A percentile compares a stretch with the other conserved stretches of the same genome.
These are phyloP conservation scores for Podaxis sp. DNA, from an alignment of 768 basidiomycete species.

Conservation along the genomic window DNA sequence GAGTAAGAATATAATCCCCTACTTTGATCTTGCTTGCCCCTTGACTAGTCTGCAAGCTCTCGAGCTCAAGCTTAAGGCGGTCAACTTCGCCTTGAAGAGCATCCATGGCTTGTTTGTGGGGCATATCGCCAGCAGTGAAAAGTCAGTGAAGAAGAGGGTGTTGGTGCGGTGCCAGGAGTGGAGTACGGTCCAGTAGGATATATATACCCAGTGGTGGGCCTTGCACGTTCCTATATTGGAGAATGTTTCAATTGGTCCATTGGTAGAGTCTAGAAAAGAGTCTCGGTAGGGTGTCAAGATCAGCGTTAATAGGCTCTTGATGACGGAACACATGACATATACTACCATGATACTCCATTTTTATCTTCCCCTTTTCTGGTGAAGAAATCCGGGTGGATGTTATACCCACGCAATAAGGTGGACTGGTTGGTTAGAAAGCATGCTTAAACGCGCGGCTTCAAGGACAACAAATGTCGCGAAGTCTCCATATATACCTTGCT, in stretches of 20 bases:
- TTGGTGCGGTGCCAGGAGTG: neutral
- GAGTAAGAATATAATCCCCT: slow-evolving; percentile 59
- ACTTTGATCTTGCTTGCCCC: slow-evolving; percentile 47
- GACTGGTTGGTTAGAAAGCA: neutral
- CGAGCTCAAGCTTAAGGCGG: slow-evolving; percentile 46
- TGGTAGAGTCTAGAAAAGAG: neutral
- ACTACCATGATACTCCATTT: neutral
- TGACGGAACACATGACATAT: slow-evolving; percentile 18
- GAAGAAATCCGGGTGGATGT: too few species aligned
- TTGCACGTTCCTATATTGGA: neutral
- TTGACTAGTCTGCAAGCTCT: slow-evolving; percentile 37
- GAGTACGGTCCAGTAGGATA: slow-evolving; percentile 5
- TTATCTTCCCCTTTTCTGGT: neutral
- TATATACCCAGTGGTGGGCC: slow-evolving; percentile 15
- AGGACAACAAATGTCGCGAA: too few species aligned
- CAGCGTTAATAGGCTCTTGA: slow-evolving; percentile 3
- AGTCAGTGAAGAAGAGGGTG: slow-evolving; percentile 3
- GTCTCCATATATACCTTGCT: too few species aligned
- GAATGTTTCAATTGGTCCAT: neutral
- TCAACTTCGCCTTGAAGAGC: slow-evolving; percentile 29
- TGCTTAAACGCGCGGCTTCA: too few species aligned
- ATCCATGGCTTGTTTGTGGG: slow-evolving; percentile 16
- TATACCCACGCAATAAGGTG: neutral
- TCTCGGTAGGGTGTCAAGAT: slow-evolving; percentile 19
- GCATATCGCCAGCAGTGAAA: slow-evolving; percentile 17